Conservation (phyloP, 106 monocot species). For the Vanilla planifolia region DNA sequence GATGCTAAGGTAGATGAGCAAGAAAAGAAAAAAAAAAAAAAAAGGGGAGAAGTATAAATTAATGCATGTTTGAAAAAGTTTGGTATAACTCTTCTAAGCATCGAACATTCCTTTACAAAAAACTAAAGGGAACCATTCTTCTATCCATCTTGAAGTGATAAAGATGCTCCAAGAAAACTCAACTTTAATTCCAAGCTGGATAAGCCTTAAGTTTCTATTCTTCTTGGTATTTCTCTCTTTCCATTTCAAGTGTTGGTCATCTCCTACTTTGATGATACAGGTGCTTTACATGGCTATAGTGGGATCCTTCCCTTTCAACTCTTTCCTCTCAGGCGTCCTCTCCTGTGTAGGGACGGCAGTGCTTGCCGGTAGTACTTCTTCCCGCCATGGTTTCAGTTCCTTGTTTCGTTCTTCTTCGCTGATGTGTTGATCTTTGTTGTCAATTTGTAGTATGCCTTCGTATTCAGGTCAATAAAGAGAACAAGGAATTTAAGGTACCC, state of each 20-base stretch:
- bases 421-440: background rate
- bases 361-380: constrained; percentile 52
- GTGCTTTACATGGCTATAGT: constrained; percentile 91
- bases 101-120: too few species aligned
- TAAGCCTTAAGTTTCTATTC: too few species aligned
- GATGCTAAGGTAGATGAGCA: too few species aligned
- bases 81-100: too few species aligned
- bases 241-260: background rate
- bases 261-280: constrained; percentile 20
- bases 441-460: constrained; percentile 82
- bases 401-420: background rate
- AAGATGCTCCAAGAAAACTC: too few species aligned
- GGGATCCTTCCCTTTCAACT: constrained; percentile 98
- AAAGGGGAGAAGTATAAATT: too few species aligned
- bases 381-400: background rate
- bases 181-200: too few species aligned
- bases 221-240: too few species aligned
- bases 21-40: too few species aligned
- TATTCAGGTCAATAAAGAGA: constrained; percentile 99
- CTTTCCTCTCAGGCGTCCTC: constrained; percentile 90
- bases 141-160: too few species aligned
- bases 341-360: constrained; percentile 92
- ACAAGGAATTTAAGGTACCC: constrained; percentile 97
- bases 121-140: too few species aligned
- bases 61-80: too few species aligned